phyloP scores from a whole-genome alignment of 78 protist genomes.

The Pelomyxa schiedti region DNA sequence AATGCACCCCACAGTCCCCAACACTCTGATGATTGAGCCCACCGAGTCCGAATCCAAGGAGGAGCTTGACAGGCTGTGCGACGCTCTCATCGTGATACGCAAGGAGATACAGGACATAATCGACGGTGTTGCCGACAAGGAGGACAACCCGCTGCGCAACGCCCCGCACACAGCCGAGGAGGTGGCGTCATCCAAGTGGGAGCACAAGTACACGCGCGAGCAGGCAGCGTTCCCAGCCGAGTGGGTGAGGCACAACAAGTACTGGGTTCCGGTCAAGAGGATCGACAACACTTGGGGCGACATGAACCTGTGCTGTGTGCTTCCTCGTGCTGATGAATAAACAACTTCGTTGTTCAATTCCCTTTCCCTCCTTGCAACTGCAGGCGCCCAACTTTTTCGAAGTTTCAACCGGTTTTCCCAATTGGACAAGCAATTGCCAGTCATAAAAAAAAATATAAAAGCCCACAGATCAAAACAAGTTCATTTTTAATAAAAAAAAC shows the following conservation, averaged over 20 bases:
- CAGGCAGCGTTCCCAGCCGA: slow-evolving; percentile 63
- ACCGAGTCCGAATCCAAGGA: slow-evolving; percentile 84
- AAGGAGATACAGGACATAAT: slow-evolving; percentile 79
- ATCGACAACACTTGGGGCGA: slow-evolving; percentile 3
- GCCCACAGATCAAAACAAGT: too few species aligned
- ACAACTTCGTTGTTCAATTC: too few species aligned
- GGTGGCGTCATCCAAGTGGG: slow-evolving; percentile 35
- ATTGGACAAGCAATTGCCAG: too few species aligned
- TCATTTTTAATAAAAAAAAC: too few species aligned
- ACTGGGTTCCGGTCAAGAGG: slow-evolving; percentile 21
- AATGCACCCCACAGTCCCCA: slow-evolving; percentile 65
- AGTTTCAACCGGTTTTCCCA: too few species aligned
- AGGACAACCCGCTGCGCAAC: slow-evolving; percentile 57
- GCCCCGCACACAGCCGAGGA: slow-evolving; percentile 73
- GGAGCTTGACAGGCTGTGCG: slow-evolving; percentile 88
- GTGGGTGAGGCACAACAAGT: slow-evolving; percentile 15
- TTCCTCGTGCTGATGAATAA: neutral
- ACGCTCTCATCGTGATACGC: slow-evolving; percentile 83
- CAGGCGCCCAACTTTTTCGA: too few species aligned
- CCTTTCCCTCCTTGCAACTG: too few species aligned
- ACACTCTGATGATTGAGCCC: slow-evolving; percentile 96
- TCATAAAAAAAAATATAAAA: too few species aligned
- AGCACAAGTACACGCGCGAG: slow-evolving; percentile 51
- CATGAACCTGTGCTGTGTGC: neutral
- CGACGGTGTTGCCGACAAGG: slow-evolving; percentile 21